Evolutionary conservation across 768 basidiomycete genomes (phyloP).

Genomic region (Collybia sp.): DNA sequence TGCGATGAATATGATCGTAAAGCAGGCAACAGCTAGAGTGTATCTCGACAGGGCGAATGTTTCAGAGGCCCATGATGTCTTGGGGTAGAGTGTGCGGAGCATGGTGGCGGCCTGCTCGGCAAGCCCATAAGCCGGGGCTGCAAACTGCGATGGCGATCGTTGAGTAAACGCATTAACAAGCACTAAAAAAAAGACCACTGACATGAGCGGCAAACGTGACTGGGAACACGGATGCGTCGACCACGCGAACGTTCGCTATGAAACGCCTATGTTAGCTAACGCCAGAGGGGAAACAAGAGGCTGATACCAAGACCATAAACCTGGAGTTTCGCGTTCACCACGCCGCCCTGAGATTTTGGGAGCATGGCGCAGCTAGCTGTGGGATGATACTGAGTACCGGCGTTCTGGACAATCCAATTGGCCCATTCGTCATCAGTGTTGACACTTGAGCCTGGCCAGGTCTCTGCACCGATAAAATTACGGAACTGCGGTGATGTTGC

Average conservation of each 20-base stretch:
- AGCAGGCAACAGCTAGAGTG: no score
- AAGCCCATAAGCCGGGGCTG: conserved; percentile 15
- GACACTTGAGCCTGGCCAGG: conserved; percentile 43
- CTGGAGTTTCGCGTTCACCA: conserved; percentile 48
- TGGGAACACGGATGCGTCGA: conserved; percentile 19
- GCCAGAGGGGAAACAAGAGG: no score
- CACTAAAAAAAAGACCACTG: conserved; percentile 6
- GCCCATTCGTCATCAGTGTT: conserved; percentile 54
- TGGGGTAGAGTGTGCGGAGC: no score
- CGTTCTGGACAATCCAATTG: conserved; percentile 36
- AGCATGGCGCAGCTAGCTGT: conserved; percentile 54
- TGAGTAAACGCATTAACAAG: not conserved
- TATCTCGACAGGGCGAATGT: no score
- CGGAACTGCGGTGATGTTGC: conserved; percentile 52
- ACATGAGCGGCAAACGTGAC: conserved; percentile 19
- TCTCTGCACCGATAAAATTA: conserved; percentile 37
- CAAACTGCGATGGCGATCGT: conserved; percentile 7
- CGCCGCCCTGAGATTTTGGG: conserved; percentile 48
- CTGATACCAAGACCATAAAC: conserved; percentile 51
- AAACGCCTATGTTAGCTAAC: no score
- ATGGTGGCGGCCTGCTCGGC: conserved; percentile 38
- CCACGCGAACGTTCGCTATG: conserved; percentile 42
- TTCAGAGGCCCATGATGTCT: no score
- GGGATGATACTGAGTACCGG: conserved; percentile 59
- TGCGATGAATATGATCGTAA: no score